Evolutionary conservation across 1,139 yeast genomes (phyloP), one percentile per base, ranked within the genome.

Genomic region (Zygosaccharomyces pseudobailii): DNA sequence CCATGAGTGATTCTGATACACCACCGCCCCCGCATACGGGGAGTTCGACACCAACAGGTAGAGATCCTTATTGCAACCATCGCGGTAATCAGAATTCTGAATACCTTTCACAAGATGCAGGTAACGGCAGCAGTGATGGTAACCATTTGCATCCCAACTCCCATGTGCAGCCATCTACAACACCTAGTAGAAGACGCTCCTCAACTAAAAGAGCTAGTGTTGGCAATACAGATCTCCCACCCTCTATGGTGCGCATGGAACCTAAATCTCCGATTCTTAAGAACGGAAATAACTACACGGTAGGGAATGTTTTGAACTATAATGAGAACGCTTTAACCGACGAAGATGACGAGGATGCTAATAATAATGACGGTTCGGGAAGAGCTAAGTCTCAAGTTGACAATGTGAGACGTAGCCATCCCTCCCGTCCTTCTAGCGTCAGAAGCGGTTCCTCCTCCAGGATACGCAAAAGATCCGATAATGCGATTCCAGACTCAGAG

Each of bases 231-330:
- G 66, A 62, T 52, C 67, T 76, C 47, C 89, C 89, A 3, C 85
- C 89, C 8, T 81, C 87, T 7, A 82, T 83, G 89, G 70, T 75
- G 19, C 80, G 77, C 54, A 71, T 80, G 48, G 82, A 78, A 49
- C 89, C 90, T 9, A 82, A 79, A 56, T 78, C 81, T 22, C 89
- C 90, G 3, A 84, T 84, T 43, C 71, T 84, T 57, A 64, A 68
- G 54, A 67, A 63, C 43, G 67, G 66, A 52, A 57, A 61, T 59
- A 30, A 38, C 32, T 56, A 53, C 59, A 46, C 50, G 2, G 31
- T 56, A 17, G 39, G 58, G 3, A 55, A 52, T 34, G 51, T 54
- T 24, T 52, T 59, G 20, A 58, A 56, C 35, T 59, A 58, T 49
- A 54, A 58, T 36, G 66, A 63, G 45, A 56, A 55, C 48, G 66